These are phyloP conservation scores for Diddensiella caesifluorescens DNA, from an alignment of 805 yeast species.

Conservation along the genomic window DNA sequence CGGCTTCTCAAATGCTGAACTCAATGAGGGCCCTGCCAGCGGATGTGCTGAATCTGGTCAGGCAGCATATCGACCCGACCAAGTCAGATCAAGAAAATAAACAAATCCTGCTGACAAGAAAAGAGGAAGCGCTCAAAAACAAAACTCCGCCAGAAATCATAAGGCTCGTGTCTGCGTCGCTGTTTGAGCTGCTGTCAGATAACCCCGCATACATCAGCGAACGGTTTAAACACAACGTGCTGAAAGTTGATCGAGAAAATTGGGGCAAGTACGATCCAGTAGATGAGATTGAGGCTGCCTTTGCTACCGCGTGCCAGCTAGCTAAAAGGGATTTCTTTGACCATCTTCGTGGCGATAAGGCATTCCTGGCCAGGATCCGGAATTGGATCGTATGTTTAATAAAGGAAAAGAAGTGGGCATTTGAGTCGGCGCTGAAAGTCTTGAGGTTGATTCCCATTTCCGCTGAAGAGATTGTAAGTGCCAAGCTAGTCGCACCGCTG, in stretches of 20 bases:
- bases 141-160: background rate
- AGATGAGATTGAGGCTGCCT: slow-evolving; percentile 16
- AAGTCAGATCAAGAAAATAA: background rate
- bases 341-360: slow-evolving; percentile 3
- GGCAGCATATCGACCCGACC: background rate
- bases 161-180: background rate
- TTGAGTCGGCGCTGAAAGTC: slow-evolving; percentile 8
- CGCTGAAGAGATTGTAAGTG: background rate
- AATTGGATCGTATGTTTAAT: slow-evolving; percentile 17
- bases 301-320: slow-evolving; percentile 7
- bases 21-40: no score
- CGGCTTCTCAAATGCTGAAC: no score
- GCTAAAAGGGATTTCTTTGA: slow-evolving; percentile 15
- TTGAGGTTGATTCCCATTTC: slow-evolving; percentile 4
- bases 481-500: background rate
- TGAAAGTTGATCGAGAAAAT: slow-evolving; percentile 3
- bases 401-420: slow-evolving; percentile 7
- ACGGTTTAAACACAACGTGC: background rate
- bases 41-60: no score
- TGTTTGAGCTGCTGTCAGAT: background rate
- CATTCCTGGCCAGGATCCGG: slow-evolving; percentile 15
- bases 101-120: background rate
- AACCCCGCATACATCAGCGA: background rate
- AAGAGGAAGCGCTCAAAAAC: background rate
- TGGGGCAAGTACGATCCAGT: slow-evolving; percentile 5